Evolutionary conservation across 164 flowering plant species (phyloP).

Genomic region (Akebia trifoliata): DNA sequence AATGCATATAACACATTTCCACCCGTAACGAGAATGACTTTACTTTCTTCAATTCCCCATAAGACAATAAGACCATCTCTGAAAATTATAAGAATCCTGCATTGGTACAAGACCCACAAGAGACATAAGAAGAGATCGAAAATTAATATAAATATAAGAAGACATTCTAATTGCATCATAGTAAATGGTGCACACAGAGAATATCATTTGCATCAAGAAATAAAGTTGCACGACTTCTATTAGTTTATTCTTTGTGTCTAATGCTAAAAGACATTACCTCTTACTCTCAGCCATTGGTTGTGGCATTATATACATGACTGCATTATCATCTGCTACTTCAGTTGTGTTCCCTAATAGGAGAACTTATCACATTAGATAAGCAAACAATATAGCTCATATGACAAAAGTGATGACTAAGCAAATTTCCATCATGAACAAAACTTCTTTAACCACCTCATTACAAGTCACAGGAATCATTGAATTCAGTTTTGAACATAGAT

Average conservation of each 20-base stretch:
- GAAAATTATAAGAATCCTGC: slow-evolving; percentile 74
- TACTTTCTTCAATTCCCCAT: slow-evolving; percentile 81
- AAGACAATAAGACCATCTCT: slow-evolving; percentile 56
- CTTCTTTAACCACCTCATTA: too few relatives aligned
- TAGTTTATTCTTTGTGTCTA: not conserved
- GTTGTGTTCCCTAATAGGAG: slow-evolving; percentile 34
- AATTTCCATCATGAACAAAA: too few relatives aligned
- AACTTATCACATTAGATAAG: not conserved
- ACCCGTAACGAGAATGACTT: slow-evolving; percentile 41
- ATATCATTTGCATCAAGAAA: not conserved
- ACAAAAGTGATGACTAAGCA: not conserved
- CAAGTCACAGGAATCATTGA: too few relatives aligned
- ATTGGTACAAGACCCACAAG: slow-evolving; percentile 6
- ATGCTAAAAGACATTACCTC: slow-evolving; percentile 40
- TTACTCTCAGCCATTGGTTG: slow-evolving; percentile 78
- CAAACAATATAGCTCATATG: not conserved
- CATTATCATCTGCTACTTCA: slow-evolving; percentile 41
- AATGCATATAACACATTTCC: slow-evolving; percentile 36
- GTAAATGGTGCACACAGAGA: not conserved
- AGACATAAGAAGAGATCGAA: slow-evolving; percentile 17
- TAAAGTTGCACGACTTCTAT: not conserved
- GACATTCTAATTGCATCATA: not conserved
- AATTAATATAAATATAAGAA: too few relatives aligned
- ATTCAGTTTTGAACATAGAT: too few relatives aligned
- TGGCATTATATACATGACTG: slow-evolving; percentile 49